A percentile compares a stretch with the other conserved stretches of the same genome.
phyloP scores from a whole-genome alignment of 176 grass and related monocot species.

The Areca catechu region DNA sequence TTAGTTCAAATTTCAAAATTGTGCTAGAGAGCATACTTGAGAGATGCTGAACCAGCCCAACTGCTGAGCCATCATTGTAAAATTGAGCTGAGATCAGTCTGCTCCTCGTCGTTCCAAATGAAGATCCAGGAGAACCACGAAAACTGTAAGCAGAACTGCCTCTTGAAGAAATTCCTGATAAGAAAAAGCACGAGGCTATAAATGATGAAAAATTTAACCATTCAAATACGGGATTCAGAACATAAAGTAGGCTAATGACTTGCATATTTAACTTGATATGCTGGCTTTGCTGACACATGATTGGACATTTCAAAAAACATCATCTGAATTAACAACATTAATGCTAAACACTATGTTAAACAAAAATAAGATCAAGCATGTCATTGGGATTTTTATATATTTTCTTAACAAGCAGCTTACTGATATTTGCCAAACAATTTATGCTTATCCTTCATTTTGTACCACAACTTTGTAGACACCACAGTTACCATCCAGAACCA shows the following conservation, averaged over 20 bases:
- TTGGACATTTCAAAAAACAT: neutral
- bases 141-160: slow-evolving; percentile 33
- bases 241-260: slow-evolving; percentile 7
- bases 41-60: slow-evolving; percentile 32
- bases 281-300: neutral
- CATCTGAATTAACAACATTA: neutral
- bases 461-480: too few relatives aligned
- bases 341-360: too few relatives aligned
- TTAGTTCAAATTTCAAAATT: too few relatives aligned
- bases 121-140: slow-evolving; percentile 76
- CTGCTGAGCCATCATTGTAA: slow-evolving; percentile 48
- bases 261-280: slow-evolving; percentile 24
- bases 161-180: slow-evolving; percentile 55
- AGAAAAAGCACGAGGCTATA: slow-evolving; percentile 1
- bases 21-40: slow-evolving; percentile 30
- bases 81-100: slow-evolving; percentile 64
- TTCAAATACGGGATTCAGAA: neutral
- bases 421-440: too few relatives aligned
- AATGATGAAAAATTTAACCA: slow-evolving; percentile 1
- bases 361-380: too few relatives aligned
- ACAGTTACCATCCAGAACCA: too few relatives aligned
- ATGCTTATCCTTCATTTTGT: too few relatives aligned
- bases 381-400: too few relatives aligned
- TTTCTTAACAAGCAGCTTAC: too few relatives aligned
- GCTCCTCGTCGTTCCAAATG: slow-evolving; percentile 25